Evolutionary conservation across 495 filamentous ascomycete species (phyloP), one percentile per base, ranked within the genome.

Genomic region (Alectoria sarmentosa): DNA sequence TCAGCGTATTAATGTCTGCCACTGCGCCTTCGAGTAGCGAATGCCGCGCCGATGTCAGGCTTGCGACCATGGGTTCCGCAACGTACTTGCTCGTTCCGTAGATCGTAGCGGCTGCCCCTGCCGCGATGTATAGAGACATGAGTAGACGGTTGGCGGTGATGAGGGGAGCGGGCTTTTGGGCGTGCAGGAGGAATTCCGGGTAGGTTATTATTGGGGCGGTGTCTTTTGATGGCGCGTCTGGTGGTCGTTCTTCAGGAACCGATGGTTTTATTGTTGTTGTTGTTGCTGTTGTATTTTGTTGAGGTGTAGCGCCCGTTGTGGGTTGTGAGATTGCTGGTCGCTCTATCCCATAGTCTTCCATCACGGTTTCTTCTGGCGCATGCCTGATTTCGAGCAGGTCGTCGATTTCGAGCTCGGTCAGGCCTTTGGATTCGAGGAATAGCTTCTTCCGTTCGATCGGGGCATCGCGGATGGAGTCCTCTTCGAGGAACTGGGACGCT

Each of bases 151-250:
- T 78, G 64, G 87, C 82, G 21, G 91, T 94, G 39, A 98, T 82
- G 4, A 98, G 78, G 0, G 94, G 92, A 1, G 87, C 84, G 11
- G 90, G 85, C 38, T 88, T 90, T 59, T 76, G 69, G 14, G 82
- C 73, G 56, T 85, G 76, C 60, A 82, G 69, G 68, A 98, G 86
- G 76, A 96, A 97, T 75, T 98, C 94, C 57, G 94, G 94, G 76
- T 97, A 98, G 32, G 94, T 98, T 70, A 98, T 88, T 68, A 98
- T 92, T n/a, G 93, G 95, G 30, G 91, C 83, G 28, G 85, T 77
- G 66, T 88, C 83, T 70, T 73, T 54, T 52, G 73, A 36, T 66
- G 75, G 68, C 58, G 76, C 68, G 26, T 69, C 32, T 21, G 65
- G 28, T 28, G 62, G 10, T 28, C 21, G 14, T 70, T 26, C 66